Percentiles rank a stretch among this genome's conserved stretches.
Evolutionary conservation across 1,284 basidiomycete species (phyloP).

Genomic region (Ceratobasidium sp.): DNA sequence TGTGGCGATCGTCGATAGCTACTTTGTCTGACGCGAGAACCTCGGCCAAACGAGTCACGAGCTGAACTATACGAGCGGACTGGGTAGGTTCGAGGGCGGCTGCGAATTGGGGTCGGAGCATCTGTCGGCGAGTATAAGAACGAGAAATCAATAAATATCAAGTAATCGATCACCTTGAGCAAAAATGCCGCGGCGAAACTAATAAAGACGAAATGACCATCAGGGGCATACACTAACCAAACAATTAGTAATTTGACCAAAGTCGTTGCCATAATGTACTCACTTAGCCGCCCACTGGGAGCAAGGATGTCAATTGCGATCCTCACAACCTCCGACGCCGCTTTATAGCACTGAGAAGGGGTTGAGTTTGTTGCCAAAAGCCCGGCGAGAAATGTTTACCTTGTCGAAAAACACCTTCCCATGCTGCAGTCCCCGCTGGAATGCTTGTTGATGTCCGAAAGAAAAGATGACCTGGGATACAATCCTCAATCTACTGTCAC

Average conservation of each 20-base stretch:
- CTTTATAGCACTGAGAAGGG: constrained; percentile 72
- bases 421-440: constrained; percentile 72
- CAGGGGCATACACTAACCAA: constrained; percentile 72
- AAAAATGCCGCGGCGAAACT: constrained; percentile 89
- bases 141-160: background rate
- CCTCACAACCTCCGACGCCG: constrained; percentile 76
- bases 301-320: constrained; percentile 75
- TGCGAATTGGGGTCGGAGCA: constrained; percentile 80
- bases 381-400: constrained; percentile 59
- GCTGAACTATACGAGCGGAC: constrained; percentile 76
- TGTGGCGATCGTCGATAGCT: constrained; percentile 85
- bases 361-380: background rate
- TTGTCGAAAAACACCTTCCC: constrained; percentile 78
- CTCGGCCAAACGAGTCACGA: constrained; percentile 79
- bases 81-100: constrained; percentile 71
- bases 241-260: too few species aligned
- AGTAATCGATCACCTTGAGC: constrained; percentile 69
- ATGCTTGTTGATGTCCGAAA: constrained; percentile 87
- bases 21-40: constrained; percentile 78
- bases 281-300: constrained; percentile 80
- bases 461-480: constrained; percentile 74
- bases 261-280: background rate
- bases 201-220: constrained; percentile 88
- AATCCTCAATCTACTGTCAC: too few species aligned
- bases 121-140: constrained; percentile 60